Evolutionary conservation across 371 early-diverging fungal genomes (phyloP).

Genomic region (Actinomortierella ambigua): DNA sequence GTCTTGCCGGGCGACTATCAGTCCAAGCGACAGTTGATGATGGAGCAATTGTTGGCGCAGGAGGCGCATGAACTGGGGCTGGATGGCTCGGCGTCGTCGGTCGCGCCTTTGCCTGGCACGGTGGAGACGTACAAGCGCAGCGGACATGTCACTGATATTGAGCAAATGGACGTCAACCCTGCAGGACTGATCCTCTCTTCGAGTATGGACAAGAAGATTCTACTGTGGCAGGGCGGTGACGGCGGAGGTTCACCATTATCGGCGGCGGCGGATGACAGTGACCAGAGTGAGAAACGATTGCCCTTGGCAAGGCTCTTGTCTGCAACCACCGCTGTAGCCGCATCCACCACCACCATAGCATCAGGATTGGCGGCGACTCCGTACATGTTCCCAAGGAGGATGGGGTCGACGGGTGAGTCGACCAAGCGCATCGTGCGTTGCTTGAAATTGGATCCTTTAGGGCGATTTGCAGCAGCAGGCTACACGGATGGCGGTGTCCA

Average conservation of each 20-base stretch:
- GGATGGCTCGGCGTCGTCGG: conserved; percentile 12
- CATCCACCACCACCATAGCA: too few relatives aligned
- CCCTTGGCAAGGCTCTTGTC: too few relatives aligned
- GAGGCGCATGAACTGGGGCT: conserved; percentile 31
- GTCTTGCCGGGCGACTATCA: conserved; percentile 44
- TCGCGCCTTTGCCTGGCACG: conserved; percentile 22
- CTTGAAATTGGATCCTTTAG: conserved; percentile 22
- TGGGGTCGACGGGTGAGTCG: too few relatives aligned
- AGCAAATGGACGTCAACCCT: conserved; percentile 34
- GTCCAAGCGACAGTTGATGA: conserved; percentile 44
- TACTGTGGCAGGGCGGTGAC: conserved; percentile 23
- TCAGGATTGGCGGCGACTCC: too few relatives aligned
- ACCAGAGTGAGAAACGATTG: too few relatives aligned
- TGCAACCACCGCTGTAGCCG: too few relatives aligned
- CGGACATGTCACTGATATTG: conserved; percentile 42
- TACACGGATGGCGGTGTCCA: conserved; percentile 22
- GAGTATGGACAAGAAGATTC: conserved; percentile 30
- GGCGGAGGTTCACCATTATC: background rate
- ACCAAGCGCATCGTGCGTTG: conserved; percentile 7
- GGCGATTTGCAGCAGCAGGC: conserved; percentile 24
- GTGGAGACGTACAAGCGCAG: conserved; percentile 25
- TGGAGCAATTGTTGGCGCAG: conserved; percentile 37
- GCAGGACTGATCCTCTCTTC: conserved; percentile 27
- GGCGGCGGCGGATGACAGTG: too few relatives aligned
- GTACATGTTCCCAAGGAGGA: too few relatives aligned